Evolutionary conservation across 192 early-diverging fungal species (phyloP).

Genomic region (Paraglomus brasilianum): DNA sequence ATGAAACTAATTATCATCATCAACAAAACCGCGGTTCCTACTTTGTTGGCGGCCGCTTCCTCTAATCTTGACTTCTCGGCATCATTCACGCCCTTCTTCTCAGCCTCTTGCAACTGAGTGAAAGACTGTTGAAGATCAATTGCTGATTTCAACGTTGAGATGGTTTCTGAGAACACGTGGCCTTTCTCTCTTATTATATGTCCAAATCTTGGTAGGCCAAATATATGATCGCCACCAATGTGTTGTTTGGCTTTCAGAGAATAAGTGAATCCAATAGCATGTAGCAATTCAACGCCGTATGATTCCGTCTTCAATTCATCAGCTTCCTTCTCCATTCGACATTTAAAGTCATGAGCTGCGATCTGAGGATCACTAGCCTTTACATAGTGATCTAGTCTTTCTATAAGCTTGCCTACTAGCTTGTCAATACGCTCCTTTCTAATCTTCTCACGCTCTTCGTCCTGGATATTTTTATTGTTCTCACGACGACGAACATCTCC

Average conservation of each 20-base stretch:
- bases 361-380: constrained; percentile 44
- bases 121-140: constrained; percentile 92
- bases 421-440: constrained; percentile 65
- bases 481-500: constrained; percentile 64
- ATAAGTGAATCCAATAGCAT: constrained; percentile 93
- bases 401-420: constrained; percentile 68
- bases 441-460: constrained; percentile 59
- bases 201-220: constrained; percentile 71
- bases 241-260: constrained; percentile 85
- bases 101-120: constrained; percentile 84
- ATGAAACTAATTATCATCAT: not conserved
- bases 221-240: constrained; percentile 63
- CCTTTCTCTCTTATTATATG: constrained; percentile 83
- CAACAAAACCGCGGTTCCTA: constrained; percentile 18
- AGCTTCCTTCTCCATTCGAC: constrained; percentile 75
- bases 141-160: constrained; percentile 87
- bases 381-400: constrained; percentile 79
- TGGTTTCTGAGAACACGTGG: constrained; percentile 88
- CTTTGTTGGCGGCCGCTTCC: constrained; percentile 64
- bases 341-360: constrained; percentile 57
- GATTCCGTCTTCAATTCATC: constrained; percentile 86
- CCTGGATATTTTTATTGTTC: constrained; percentile 47
- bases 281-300: constrained; percentile 90
- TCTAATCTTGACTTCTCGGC: constrained; percentile 67
- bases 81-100: constrained; percentile 74